Base-by-base conservation (phyloP, 1,284 basidiomycete genomes). In the Gomphus sp. region DNA sequence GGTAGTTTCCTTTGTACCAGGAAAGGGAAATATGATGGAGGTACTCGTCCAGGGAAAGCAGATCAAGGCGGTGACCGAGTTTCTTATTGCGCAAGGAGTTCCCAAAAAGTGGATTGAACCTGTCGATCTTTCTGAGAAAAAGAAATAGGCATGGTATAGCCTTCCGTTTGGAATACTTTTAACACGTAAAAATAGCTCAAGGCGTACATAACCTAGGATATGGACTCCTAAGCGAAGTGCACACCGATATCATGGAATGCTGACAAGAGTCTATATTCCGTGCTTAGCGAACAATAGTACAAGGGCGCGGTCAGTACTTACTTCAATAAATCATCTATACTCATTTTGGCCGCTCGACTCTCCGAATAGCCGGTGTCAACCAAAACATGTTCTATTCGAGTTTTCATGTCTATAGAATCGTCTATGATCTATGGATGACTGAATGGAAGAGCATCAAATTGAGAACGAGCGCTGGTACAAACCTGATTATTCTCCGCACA, bases 41-140 rank as follows among this genome's bases (percentile, higher is more conserved):
- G 83, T 93, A 6, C 75, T 89, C 66, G 84, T 93, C 0, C 91
- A 93, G 69, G 92, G 92, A 0, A 88, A 87, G 62, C 91, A 94
- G 67, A 74, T 78, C 50, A 81, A 82, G 64, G 73, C 76, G 1
- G 84, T 91, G 14, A 74, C 76, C 14, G 85, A 87, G 10, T 78
- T 90, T 61, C 70, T 95, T 45, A 67, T 80, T 2, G 77, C 73
- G 34, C 80, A 80, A 61, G 90, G 92, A 0, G 80, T 94, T 43
- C 89, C 91, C 25, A 88, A 86, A 72, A 78, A 77, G 66, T 93
- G 88, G 85, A 86, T 94, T 59, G 80, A 82, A 66, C 72, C 78
- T 2, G 69, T 66, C 3, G 81, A 81, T 36, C 41, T 47, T n/a
- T 55, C 54, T 8, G 54, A 47, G 25, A 55, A 47, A 31, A 55